Evolutionary conservation across 2,329 filamentous ascomycete species (phyloP).

Genomic region (Rhynchosporium graminicola): DNA sequence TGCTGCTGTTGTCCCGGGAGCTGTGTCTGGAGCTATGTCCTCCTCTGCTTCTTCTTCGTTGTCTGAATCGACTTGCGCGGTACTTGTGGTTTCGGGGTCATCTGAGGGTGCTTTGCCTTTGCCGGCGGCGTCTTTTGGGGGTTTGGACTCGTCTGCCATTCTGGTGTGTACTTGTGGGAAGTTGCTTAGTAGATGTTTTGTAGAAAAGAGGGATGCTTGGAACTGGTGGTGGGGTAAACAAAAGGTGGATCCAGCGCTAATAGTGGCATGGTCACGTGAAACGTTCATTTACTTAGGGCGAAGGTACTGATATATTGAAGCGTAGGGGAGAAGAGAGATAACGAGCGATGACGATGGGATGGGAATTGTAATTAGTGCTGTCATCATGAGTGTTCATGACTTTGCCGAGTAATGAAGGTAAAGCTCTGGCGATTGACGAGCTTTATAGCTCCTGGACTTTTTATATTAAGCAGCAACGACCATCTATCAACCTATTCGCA

Average conservation of each 20-base stretch:
- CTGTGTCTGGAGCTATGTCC: slow-evolving; percentile 33
- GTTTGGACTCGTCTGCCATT: slow-evolving; percentile 65
- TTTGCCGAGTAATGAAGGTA: too few species aligned
- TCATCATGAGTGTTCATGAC: too few species aligned
- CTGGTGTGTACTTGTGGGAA: slow-evolving; percentile 5
- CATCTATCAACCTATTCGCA: too few species aligned
- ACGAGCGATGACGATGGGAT: too few species aligned
- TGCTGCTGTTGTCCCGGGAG: slow-evolving; percentile 38
- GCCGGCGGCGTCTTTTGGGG: slow-evolving; percentile 52
- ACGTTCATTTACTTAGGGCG: neutral
- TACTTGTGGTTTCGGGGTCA: slow-evolving; percentile 43
- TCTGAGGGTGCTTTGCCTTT: slow-evolving; percentile 47
- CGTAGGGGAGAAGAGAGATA: too few species aligned
- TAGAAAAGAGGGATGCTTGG: neutral
- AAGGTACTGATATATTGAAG: too few species aligned
- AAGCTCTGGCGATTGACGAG: too few species aligned
- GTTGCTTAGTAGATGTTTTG: neutral
- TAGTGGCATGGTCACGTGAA: slow-evolving; percentile 15
- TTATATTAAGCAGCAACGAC: too few species aligned
- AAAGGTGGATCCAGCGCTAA: slow-evolving; percentile 9
- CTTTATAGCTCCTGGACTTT: too few species aligned
- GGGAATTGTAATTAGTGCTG: too few species aligned
- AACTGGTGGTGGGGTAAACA: slow-evolving; percentile 14
- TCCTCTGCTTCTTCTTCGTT: slow-evolving; percentile 48
- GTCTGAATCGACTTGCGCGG: slow-evolving; percentile 49